A percentile compares a stretch with the other conserved stretches of the same genome.
Evolutionary conservation across 2,329 filamentous ascomycete species (phyloP).

Genomic region (Trichoderma sp.): DNA sequence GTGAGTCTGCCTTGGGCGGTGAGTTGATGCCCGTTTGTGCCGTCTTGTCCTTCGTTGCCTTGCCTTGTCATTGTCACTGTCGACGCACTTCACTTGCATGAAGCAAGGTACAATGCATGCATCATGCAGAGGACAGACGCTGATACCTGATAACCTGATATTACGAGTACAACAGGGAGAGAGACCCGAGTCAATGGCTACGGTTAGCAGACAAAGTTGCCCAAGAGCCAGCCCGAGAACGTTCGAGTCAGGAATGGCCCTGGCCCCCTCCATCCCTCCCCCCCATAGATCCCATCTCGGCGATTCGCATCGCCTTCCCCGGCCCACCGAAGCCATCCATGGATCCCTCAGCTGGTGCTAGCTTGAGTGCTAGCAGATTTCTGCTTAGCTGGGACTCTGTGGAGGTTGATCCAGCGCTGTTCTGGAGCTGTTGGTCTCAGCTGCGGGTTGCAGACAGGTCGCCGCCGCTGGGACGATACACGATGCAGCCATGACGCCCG

Average conservation of each 20-base stretch:
- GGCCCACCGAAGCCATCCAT: background rate
- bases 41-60: background rate
- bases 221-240: background rate
- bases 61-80: background rate
- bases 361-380: background rate
- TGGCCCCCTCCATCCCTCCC: background rate
- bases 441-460: conserved; percentile 4
- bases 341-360: background rate
- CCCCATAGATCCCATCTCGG: conserved; percentile 4
- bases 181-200: background rate
- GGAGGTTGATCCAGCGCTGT: background rate
- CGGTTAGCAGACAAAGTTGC: background rate
- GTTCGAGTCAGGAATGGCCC: conserved; percentile 2
- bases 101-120: background rate
- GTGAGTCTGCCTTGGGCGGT: background rate
- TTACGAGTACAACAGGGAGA: background rate
- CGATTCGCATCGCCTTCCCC: conserved; percentile 8
- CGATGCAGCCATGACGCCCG: background rate
- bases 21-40: background rate
- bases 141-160: background rate
- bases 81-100: background rate
- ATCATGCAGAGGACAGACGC: background rate
- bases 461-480: background rate
- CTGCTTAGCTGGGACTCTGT: background rate
- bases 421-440: background rate